Evolutionary conservation across 129 eudicot species (phyloP).

Genomic region (Centrapalus pauciflorus): DNA sequence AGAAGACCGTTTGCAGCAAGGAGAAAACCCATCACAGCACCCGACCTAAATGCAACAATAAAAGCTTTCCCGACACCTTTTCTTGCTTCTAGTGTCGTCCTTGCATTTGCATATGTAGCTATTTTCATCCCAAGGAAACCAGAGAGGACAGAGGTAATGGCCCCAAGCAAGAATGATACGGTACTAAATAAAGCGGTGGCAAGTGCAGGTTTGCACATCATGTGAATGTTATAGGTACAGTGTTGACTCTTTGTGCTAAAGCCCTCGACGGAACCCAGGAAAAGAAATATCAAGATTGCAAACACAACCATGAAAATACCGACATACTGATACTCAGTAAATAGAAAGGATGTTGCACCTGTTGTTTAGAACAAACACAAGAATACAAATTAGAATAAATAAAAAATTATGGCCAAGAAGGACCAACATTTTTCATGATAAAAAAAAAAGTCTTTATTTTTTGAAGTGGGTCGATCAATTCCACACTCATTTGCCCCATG

Average conservation of each 20-base stretch:
- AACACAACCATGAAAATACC: constrained; percentile 87
- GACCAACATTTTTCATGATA: neutral
- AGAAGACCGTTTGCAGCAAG: constrained; percentile 76
- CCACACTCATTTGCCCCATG: no score
- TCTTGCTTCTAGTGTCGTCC: constrained; percentile 72
- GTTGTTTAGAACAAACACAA: constrained; percentile 3
- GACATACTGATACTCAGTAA: constrained; percentile 72
- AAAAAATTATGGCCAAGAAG: neutral
- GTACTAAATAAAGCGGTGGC: constrained; percentile 83
- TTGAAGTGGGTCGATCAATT: no score
- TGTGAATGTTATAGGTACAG: constrained; percentile 49
- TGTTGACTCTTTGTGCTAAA: constrained; percentile 61
- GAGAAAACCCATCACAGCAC: constrained; percentile 80
- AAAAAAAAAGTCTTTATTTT: no score
- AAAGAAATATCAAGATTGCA: constrained; percentile 72
- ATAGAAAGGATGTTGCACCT: constrained; percentile 83
- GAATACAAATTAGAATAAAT: neutral
- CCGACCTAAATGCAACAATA: constrained; percentile 58
- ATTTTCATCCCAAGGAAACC: constrained; percentile 92
- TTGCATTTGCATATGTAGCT: constrained; percentile 72
- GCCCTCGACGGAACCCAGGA: constrained; percentile 77
- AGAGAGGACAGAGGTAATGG: constrained; percentile 70
- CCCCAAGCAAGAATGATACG: constrained; percentile 68
- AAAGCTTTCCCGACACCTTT: constrained; percentile 76
- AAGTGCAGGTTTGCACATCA: constrained; percentile 77